Conservation (phyloP, 2,329 filamentous ascomycete genomes). For the Pyrenophora seminiperda region DNA sequence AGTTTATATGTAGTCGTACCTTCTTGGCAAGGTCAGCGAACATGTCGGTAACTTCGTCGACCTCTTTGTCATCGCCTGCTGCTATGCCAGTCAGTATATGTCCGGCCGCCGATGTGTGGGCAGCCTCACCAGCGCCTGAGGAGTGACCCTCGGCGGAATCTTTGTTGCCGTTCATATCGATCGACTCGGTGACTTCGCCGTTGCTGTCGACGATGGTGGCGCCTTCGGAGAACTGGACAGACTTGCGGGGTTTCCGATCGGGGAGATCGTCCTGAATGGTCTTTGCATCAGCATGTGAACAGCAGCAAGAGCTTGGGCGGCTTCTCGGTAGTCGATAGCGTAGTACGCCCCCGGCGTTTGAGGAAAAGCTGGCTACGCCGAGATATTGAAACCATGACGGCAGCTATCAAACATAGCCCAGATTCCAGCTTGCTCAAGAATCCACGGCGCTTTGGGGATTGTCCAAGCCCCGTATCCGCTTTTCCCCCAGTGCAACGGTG, state of each 20-base stretch:
- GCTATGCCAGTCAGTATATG: slow-evolving; percentile 30
- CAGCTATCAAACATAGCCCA: not conserved
- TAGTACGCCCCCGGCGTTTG: no score
- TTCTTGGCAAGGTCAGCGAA: slow-evolving; percentile 75
- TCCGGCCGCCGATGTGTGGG: slow-evolving; percentile 10
- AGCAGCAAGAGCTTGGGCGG: not conserved
- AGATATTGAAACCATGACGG: not conserved
- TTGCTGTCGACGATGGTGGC: slow-evolving; percentile 86
- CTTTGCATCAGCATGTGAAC: slow-evolving; percentile 27
- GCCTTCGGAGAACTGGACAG: slow-evolving; percentile 89
- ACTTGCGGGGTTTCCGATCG: slow-evolving; percentile 82
- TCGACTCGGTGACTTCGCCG: slow-evolving; percentile 79
- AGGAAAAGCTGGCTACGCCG: no score
- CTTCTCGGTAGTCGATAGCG: not conserved
- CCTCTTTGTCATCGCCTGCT: slow-evolving; percentile 58
- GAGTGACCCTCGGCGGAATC: slow-evolving; percentile 78
- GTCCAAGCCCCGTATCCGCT: not conserved
- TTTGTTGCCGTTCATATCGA: slow-evolving; percentile 73
- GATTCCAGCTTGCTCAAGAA: not conserved
- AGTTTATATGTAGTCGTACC: slow-evolving; percentile 13
- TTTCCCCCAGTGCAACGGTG: slow-evolving; percentile 9
- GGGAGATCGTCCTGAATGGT: slow-evolving; percentile 50
- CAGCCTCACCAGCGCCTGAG: slow-evolving; percentile 32
- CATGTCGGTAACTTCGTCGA: slow-evolving; percentile 66
- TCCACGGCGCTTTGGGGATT: not conserved